Base-by-base conservation (phyloP, 345 rosid genomes). In the Anastatica hierochuntica region DNA sequence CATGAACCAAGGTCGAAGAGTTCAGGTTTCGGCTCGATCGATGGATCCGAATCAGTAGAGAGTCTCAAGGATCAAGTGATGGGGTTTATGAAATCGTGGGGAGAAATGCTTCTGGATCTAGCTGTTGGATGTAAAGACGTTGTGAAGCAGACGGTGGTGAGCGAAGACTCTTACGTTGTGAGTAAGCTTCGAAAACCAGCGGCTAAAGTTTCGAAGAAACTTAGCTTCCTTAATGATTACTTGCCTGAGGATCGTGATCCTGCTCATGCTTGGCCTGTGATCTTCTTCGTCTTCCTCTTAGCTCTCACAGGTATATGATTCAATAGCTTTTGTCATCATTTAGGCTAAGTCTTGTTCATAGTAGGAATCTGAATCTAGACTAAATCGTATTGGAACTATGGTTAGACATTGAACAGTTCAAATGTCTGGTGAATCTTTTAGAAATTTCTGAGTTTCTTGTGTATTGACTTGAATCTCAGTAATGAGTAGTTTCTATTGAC, bases 241-340 rank as follows among this genome's bases (percentile, higher is more conserved):
- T 81, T 90, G 74, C 96, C 98, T 7, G 98, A 90, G 81, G 98
- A 90, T 80, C 94, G 95, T 61, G 84, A 90, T 73, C 98, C 96
- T 0, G 69, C 51, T 47, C 88, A 76, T 29, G 89, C 89, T 19
- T 90, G 98, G 98, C 84, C 90, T 27, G 82, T 90, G 27, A 66
- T 90, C 48, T 43, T 87, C 70, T 74, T 78, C 58, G 94, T 81
- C 55, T 69, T 59, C 53, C 50, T 87, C 44, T 60, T 87, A n/a
- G 85, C 95, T n/a, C 83, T 87, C 51, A 47, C 90, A 62, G 95
- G 98, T 90, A 68, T 14, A 4, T 16, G 18, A 49, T n/a, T n/a
- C n/a, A n/a, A n/a, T n/a, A n/a, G n/a, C n/a, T n/a, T n/a, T n/a
- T n/a, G n/a, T n/a, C n/a, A n/a, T n/a, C n/a, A n/a, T n/a, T n/a